phyloP scores from a whole-genome alignment of 441 rosid genomes.

The Pelargonium fulgidum region DNA sequence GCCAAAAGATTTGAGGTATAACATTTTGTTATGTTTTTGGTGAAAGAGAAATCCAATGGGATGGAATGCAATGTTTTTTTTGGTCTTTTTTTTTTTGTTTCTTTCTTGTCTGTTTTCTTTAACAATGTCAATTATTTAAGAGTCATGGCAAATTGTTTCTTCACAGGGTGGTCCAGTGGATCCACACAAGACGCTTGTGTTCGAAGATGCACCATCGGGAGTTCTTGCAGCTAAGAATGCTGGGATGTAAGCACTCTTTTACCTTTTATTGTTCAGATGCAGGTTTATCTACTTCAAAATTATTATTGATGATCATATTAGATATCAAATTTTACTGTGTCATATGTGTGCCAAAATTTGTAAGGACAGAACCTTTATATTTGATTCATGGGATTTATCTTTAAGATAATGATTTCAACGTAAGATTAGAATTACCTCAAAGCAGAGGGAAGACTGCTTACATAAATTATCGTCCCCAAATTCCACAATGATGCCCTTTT shows the following conservation, averaged over 20 bases:
- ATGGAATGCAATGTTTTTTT: neutral
- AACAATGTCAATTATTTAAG: neutral
- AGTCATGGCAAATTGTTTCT: constrained; percentile 19
- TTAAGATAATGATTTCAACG: no score
- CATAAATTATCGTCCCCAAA: no score
- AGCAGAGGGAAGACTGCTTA: no score
- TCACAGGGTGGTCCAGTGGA: constrained; percentile 59
- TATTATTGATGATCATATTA: no score
- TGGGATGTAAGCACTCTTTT: constrained; percentile 61
- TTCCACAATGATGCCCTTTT: no score
- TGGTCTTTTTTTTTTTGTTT: neutral
- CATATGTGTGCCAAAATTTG: no score
- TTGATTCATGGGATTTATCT: no score
- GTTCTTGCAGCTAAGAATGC: constrained; percentile 86
- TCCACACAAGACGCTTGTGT: constrained; percentile 48
- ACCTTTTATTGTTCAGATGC: neutral
- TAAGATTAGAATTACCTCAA: no score
- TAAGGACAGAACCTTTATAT: no score
- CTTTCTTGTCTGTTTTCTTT: neutral
- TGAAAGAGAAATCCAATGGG: constrained; percentile 2
- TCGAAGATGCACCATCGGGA: constrained; percentile 95
- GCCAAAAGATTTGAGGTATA: constrained; percentile 85
- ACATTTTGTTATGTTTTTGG: neutral
- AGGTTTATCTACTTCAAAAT: neutral
- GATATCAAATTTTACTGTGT: no score